Percentiles rank a stretch among this genome's conserved stretches.
Evolutionary conservation across 2,329 filamentous ascomycete genomes (phyloP).

Genomic region (Alternaria triticimaculans): DNA sequence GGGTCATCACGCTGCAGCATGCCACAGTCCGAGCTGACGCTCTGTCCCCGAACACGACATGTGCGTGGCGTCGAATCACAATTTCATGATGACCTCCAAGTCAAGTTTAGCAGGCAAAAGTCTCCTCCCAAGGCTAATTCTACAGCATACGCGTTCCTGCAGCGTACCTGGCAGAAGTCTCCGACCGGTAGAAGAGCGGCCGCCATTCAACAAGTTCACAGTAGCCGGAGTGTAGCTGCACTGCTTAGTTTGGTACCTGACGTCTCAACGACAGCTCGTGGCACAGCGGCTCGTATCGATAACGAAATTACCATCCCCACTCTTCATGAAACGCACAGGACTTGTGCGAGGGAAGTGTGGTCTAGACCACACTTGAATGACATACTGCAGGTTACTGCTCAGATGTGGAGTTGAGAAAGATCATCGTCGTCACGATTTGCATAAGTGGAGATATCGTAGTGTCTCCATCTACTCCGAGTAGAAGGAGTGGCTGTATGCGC

Average conservation of each 20-base stretch:
- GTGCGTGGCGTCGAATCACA: background rate
- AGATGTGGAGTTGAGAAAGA: background rate
- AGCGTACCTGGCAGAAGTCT: background rate
- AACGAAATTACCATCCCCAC: background rate
- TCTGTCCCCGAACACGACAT: background rate
- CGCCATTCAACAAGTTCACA: background rate
- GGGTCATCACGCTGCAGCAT: background rate
- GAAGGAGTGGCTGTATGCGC: background rate
- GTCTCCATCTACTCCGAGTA: background rate
- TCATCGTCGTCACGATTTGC: background rate
- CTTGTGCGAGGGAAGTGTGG: background rate
- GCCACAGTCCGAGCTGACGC: background rate
- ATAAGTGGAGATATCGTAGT: background rate
- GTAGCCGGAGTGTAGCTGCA: background rate
- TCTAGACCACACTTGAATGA: constrained; percentile 4
- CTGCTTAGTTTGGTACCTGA: background rate
- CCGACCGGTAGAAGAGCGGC: background rate
- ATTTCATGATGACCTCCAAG: background rate
- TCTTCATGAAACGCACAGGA: constrained; percentile 3
- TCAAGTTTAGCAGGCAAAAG: background rate
- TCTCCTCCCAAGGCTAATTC: background rate
- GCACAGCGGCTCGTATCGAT: constrained; percentile 2
- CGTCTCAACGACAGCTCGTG: background rate
- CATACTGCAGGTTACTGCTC: background rate
- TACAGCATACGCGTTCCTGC: background rate